These are phyloP conservation scores for Lepidium sativum DNA, from an alignment of 345 rosid species.

Conservation along the genomic window DNA sequence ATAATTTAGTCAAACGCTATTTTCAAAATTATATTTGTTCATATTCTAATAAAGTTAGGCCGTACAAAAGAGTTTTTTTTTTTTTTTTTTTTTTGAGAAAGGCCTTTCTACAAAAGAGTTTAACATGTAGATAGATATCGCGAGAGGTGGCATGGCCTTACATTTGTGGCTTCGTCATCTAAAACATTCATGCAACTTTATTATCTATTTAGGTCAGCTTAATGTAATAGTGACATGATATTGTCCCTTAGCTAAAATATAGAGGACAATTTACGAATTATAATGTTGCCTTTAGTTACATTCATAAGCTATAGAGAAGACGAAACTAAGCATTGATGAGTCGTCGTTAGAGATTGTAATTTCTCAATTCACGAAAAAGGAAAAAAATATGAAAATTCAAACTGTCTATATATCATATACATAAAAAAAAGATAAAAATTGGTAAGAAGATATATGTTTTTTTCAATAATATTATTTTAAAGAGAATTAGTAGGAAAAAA, in stretches of 20 bases:
- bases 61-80: slow-evolving; percentile 3
- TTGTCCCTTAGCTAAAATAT: background rate
- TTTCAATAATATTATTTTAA: too few relatives aligned
- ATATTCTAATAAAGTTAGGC: background rate
- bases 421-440: too few relatives aligned
- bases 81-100: too few relatives aligned
- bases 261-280: background rate
- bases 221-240: background rate
- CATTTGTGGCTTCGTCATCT: slow-evolving; percentile 21
- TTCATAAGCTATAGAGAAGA: background rate
- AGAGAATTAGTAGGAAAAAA: too few relatives aligned
- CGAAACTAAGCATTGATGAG: background rate
- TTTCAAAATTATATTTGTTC: background rate
- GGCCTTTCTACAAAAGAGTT: too few relatives aligned
- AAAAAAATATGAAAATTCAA: too few relatives aligned
- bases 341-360: background rate
- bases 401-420: too few relatives aligned
- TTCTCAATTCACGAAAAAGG: too few relatives aligned
- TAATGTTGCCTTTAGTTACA: background rate
- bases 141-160: background rate
- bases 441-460: too few relatives aligned
- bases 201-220: background rate
- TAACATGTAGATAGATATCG: background rate
- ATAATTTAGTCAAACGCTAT: slow-evolving; percentile 16
- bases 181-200: slow-evolving; percentile 4